Evolutionary conservation across 768 basidiomycete species (phyloP).

Genomic region (Rhizopogon rudus): DNA sequence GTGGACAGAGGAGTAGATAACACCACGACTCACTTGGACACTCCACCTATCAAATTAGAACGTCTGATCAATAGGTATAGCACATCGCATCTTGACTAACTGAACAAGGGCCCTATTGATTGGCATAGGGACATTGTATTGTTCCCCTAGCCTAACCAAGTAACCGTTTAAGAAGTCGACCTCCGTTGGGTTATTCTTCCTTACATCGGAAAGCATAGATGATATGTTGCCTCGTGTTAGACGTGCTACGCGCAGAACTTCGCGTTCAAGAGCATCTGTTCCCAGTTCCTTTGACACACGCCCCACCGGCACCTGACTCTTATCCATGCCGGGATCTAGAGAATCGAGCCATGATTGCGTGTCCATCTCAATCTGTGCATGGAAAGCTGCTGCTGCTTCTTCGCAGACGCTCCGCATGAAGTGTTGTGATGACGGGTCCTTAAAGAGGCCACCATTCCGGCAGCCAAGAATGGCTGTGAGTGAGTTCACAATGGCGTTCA

Average conservation of each 20-base stretch:
- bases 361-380: constrained; percentile 42
- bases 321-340: constrained; percentile 18
- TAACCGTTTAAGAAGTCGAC: constrained; percentile 84
- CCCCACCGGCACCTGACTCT: constrained; percentile 23
- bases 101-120: constrained; percentile 50
- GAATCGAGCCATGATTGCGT: constrained; percentile 18
- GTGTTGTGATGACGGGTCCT: constrained; percentile 33
- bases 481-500: constrained; percentile 81
- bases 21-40: not conserved
- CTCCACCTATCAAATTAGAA: constrained; percentile 7
- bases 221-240: constrained; percentile 66
- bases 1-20: not conserved
- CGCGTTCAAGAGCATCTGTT: constrained; percentile 40
- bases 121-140: constrained; percentile 54
- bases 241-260: constrained; percentile 54
- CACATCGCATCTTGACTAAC: constrained; percentile 54
- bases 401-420: constrained; percentile 52
- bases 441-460: constrained; percentile 71
- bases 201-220: constrained; percentile 75
- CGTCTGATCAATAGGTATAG: constrained; percentile 49
- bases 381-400: constrained; percentile 69
- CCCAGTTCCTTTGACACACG: constrained; percentile 45
- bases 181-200: constrained; percentile 61
- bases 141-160: constrained; percentile 55
- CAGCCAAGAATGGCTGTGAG: constrained; percentile 79